phyloP scores from a whole-genome alignment of 2,329 filamentous ascomycete genomes.

The Phaeosphaeriaceae sp. region DNA sequence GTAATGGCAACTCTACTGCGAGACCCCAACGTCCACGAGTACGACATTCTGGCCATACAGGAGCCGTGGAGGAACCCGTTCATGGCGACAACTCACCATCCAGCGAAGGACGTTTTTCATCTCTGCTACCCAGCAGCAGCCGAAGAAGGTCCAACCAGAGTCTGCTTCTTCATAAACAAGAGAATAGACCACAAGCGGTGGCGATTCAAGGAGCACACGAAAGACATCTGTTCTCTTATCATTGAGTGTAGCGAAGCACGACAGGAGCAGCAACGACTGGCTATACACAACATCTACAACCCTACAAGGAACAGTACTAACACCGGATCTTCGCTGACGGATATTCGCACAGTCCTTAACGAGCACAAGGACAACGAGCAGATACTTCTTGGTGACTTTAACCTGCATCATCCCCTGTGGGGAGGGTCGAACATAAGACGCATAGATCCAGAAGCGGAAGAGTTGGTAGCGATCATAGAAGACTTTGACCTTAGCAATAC shows the following conservation, averaged over 20 bases:
- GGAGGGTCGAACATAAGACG: slow-evolving; percentile 10
- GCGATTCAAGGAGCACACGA: slow-evolving; percentile 17
- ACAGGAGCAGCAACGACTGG: slow-evolving; percentile 1
- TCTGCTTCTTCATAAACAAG: slow-evolving; percentile 37
- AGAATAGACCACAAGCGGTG: slow-evolving; percentile 18
- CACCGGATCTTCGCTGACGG: slow-evolving; percentile 7
- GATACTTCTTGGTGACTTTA: slow-evolving; percentile 17
- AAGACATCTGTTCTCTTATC: slow-evolving; percentile 22
- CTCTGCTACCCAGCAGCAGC: too few species aligned
- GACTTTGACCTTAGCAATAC: slow-evolving; percentile 12
- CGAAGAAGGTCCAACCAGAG: slow-evolving; percentile 18
- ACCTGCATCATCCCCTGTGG: slow-evolving; percentile 17
- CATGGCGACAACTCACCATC: slow-evolving; percentile 28
- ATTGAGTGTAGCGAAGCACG: slow-evolving; percentile 4
- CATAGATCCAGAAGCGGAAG: slow-evolving; percentile 11
- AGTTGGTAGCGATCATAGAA: slow-evolving; percentile 15
- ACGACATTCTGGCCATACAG: slow-evolving; percentile 29
- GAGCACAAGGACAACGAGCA: slow-evolving; percentile 7
- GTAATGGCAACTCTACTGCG: slow-evolving; percentile 29
- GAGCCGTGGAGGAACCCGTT: slow-evolving; percentile 29
- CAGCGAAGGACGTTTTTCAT: slow-evolving; percentile 22
- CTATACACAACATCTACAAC: slow-evolving; percentile 29
- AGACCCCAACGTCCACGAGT: slow-evolving; percentile 23
- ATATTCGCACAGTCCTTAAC: slow-evolving; percentile 1
- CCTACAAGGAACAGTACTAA: slow-evolving; percentile 11